Evolutionary conservation across 202 grass and related monocot genomes (phyloP).

Genomic region (Zizania palustris): DNA sequence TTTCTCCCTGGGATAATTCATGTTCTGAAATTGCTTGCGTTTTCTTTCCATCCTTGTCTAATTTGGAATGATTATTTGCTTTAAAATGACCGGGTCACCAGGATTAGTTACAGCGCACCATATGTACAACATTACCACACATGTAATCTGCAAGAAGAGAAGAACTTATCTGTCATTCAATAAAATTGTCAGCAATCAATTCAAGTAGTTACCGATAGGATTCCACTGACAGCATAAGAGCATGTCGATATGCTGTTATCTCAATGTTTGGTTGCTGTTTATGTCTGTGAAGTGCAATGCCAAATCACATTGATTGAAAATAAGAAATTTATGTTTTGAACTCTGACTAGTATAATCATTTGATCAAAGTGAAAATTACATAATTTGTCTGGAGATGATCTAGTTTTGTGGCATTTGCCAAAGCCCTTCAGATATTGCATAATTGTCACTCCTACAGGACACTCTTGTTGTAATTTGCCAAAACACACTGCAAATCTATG

Average conservation of each 20-base stretch:
- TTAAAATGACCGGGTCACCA: constrained; percentile 66
- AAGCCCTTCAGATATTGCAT: no score
- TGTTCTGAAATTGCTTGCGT: background rate
- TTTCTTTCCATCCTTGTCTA: constrained; percentile 36
- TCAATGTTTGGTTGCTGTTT: background rate
- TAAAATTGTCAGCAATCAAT: background rate
- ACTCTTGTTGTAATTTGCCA: no score
- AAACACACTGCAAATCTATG: no score
- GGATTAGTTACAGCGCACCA: constrained; percentile 77
- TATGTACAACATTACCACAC: constrained; percentile 59
- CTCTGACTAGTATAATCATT: background rate
- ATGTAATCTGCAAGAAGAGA: constrained; percentile 49
- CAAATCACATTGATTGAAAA: background rate
- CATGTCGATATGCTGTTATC: background rate
- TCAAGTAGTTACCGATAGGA: background rate
- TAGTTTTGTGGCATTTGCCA: no score
- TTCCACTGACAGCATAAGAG: background rate
- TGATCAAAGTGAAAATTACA: constrained; percentile 1
- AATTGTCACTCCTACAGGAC: no score
- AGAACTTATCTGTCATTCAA: background rate
- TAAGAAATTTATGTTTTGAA: background rate
- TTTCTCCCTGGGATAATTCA: constrained; percentile 7
- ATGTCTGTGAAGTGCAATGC: background rate
- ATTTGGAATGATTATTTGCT: constrained; percentile 55
- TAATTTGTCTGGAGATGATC: background rate